These are phyloP conservation scores for Trichoderma atrobrunneum DNA, from an alignment of 2,329 filamentous ascomycete genomes.

Conservation along the genomic window DNA sequence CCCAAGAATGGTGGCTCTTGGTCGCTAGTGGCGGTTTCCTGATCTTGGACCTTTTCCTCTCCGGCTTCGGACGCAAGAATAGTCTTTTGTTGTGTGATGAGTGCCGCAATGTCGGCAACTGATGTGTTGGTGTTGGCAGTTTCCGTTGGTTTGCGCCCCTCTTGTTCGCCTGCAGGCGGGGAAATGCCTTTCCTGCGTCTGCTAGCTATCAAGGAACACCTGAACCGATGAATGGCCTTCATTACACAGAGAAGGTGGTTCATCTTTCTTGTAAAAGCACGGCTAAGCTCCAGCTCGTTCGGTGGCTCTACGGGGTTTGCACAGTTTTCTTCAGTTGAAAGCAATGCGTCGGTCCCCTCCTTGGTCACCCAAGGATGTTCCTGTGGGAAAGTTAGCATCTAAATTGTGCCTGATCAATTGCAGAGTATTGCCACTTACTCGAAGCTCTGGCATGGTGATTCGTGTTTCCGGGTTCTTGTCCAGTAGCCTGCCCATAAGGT, in stretches of 20 bases:
- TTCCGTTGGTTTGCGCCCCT: conserved; percentile 23
- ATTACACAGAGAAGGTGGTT: conserved; percentile 82
- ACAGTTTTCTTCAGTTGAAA: conserved; percentile 83
- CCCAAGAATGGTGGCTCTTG: conserved; percentile 66
- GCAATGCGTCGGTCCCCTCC: conserved; percentile 69
- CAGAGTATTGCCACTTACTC: conserved; percentile 57
- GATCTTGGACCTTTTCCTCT: conserved; percentile 44
- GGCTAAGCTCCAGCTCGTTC: conserved; percentile 85
- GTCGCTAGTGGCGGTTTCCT: conserved; percentile 60
- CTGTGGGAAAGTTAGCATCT: conserved; percentile 45
- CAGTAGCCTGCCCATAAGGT: conserved; percentile 71
- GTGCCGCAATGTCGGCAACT: conserved; percentile 48
- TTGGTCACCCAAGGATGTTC: conserved; percentile 92
- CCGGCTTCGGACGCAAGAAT: conserved; percentile 31
- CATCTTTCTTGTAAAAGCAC: conserved; percentile 88
- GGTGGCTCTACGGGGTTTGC: conserved; percentile 75
- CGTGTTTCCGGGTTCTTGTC: conserved; percentile 82
- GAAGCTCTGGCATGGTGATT: conserved; percentile 77
- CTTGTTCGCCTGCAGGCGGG: conserved; percentile 1
- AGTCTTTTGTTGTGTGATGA: conserved; percentile 47
- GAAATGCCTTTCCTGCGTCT: conserved; percentile 26
- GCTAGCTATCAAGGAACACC: conserved; percentile 62
- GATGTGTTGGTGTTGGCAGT: conserved; percentile 36
- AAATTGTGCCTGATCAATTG: background rate
- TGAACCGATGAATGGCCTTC: conserved; percentile 89